These are phyloP conservation scores for Candida chauliodis DNA, from an alignment of 805 yeast species.

Conservation along the genomic window DNA sequence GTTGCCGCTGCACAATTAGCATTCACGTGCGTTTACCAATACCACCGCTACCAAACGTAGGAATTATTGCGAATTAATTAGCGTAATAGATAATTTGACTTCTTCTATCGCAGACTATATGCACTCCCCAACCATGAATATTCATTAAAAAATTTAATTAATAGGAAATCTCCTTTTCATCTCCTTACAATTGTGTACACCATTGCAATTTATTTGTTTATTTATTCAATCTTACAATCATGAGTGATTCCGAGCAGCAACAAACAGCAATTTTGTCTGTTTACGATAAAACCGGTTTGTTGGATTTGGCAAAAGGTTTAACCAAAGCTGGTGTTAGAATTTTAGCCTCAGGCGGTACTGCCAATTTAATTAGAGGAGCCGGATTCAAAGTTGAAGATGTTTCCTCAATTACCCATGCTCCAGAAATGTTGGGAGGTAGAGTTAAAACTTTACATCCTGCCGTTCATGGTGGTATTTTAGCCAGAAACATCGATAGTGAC, in stretches of 20 bases:
- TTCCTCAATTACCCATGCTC: constrained; percentile 92
- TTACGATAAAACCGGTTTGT: constrained; percentile 93
- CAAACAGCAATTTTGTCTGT: constrained; percentile 96
- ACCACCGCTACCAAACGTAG: neutral
- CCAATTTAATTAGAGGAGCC: constrained; percentile 89
- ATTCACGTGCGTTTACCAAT: neutral
- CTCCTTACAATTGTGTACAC: too few relatives aligned
- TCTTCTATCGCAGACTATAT: neutral
- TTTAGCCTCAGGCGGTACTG: constrained; percentile 97
- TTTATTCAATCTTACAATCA: too few relatives aligned
- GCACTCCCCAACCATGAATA: neutral
- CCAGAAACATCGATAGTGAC: constrained; percentile 88
- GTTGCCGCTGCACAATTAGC: too few relatives aligned
- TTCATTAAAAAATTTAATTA: too few relatives aligned
- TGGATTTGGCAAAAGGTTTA: constrained; percentile 95
- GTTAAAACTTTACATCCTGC: constrained; percentile 99
- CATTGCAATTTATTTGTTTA: neutral
- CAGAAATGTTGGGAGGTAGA: constrained; percentile 98
- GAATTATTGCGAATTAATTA: too few relatives aligned
- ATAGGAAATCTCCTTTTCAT: neutral
- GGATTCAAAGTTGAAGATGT: constrained; percentile 98
- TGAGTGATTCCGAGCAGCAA: constrained; percentile 35
- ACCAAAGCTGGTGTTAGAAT: constrained; percentile 84
- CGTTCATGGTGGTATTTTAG: constrained; percentile 96
- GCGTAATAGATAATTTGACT: neutral